Evolutionary conservation across 305 asterid genomes (phyloP).

Genomic region (Lippia alba): DNA sequence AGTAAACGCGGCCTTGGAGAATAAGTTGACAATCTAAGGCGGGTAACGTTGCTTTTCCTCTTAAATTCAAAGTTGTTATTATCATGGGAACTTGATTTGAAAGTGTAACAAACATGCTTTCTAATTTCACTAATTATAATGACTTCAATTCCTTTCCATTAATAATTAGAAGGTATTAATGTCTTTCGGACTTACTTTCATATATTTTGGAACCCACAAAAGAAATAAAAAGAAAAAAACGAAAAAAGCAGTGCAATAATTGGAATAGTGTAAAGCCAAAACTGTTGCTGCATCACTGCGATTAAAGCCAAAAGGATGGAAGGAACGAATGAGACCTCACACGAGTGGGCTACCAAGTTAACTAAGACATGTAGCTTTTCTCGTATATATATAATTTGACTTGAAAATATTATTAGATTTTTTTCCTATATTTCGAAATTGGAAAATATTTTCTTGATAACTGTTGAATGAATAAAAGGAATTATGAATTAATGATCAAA

Average conservation of each 20-base stretch:
- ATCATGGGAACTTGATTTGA: slow-evolving; percentile 11
- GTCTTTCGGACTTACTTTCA: neutral
- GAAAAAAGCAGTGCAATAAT: neutral
- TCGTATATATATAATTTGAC: neutral
- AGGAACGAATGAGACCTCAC: neutral
- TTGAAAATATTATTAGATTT: neutral
- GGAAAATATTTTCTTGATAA: too few species aligned
- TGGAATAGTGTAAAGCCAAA: slow-evolving; percentile 28
- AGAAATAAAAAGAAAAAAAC: too few species aligned
- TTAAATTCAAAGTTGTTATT: slow-evolving; percentile 20
- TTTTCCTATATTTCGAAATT: neutral
- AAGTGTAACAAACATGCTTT: slow-evolving; percentile 1
- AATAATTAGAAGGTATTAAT: neutral
- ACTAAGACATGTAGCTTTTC: slow-evolving; percentile 11
- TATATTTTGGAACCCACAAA: neutral
- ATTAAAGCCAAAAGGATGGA: slow-evolving; percentile 22
- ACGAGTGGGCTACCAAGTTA: neutral
- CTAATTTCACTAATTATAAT: neutral
- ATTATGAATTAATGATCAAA: too few species aligned
- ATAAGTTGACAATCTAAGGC: slow-evolving; percentile 21
- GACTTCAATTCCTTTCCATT: neutral
- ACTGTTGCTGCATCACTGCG: slow-evolving; percentile 4
- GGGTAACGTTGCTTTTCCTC: slow-evolving; percentile 2
- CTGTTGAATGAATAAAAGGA: too few species aligned
- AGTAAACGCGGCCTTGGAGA: slow-evolving; percentile 14